A percentile compares a stretch with the other conserved stretches of the same genome.
Conservation (phyloP, 352 stramenopile species). For the Pythium rhizo-oryzae region DNA sequence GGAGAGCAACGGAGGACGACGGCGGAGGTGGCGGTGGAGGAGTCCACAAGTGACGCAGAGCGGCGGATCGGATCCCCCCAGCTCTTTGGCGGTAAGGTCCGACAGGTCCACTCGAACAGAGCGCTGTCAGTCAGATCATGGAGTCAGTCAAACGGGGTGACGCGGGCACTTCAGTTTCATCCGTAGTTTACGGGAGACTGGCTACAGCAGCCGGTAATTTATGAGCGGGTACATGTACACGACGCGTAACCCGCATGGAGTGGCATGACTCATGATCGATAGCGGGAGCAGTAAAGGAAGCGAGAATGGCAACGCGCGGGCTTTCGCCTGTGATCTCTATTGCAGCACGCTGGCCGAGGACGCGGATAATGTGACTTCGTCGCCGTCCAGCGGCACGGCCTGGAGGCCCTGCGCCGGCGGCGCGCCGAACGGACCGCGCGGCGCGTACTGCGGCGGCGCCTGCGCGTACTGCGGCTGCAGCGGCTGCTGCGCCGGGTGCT, state of each 20-base stretch:
- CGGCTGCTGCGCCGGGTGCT: background rate
- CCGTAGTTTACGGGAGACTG: background rate
- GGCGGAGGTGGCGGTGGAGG: too few species aligned
- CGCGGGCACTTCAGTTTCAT: background rate
- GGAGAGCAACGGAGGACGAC: too few species aligned
- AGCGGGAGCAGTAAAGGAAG: too few species aligned
- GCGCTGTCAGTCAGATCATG: background rate
- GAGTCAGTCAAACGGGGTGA: constrained; percentile 8
- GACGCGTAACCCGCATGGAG: background rate
- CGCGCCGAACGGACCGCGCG: constrained; percentile 35
- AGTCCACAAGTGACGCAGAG: constrained; percentile 7
- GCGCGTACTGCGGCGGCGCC: constrained; percentile 9
- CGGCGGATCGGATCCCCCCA: background rate
- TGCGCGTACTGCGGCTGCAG: background rate
- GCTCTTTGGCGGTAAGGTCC: constrained; percentile 12
- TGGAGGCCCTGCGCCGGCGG: constrained; percentile 24
- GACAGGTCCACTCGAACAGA: constrained; percentile 6
- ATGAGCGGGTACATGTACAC: background rate
- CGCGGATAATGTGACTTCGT: constrained; percentile 78
- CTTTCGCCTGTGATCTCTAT: constrained; percentile 35
- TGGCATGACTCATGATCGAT: too few species aligned
- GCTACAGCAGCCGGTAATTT: background rate
- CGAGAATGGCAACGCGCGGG: background rate
- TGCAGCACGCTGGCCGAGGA: constrained; percentile 66
- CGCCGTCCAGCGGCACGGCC: constrained; percentile 39